Evolutionary conservation across 2,329 filamentous ascomycete species (phyloP).

Genomic region (Pestalotiopsis sp.): DNA sequence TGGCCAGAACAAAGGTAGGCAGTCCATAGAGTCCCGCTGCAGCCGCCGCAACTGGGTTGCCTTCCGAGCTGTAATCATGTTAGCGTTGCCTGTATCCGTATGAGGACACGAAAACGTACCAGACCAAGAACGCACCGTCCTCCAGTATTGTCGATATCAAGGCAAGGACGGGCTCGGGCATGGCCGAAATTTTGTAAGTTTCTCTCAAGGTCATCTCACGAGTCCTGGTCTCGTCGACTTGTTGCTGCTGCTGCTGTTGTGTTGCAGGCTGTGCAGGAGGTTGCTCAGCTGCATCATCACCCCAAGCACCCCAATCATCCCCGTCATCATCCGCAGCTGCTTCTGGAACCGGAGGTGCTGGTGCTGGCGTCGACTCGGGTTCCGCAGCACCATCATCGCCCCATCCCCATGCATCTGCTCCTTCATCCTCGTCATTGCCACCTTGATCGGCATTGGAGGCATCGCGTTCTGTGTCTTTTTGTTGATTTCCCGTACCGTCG

Average conservation of each 20-base stretch:
- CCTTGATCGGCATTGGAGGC: slow-evolving; percentile 39
- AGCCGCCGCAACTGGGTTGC: slow-evolving; percentile 65
- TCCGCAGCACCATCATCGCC: slow-evolving; percentile 63
- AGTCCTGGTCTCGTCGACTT: slow-evolving; percentile 30
- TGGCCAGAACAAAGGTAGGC: slow-evolving; percentile 72
- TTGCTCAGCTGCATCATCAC: slow-evolving; percentile 27
- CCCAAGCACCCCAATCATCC: slow-evolving; percentile 83
- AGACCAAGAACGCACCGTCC: slow-evolving; percentile 61
- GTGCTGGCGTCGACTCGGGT: slow-evolving; percentile 28
- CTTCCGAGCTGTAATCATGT: slow-evolving; percentile 36
- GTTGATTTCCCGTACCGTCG: slow-evolving; percentile 51
- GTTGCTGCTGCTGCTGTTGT: neutral
- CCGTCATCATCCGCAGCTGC: slow-evolving; percentile 39
- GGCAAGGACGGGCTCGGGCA: slow-evolving; percentile 77
- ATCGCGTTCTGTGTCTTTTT: slow-evolving; percentile 31
- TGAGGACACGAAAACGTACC: slow-evolving; percentile 34
- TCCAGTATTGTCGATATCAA: slow-evolving; percentile 63
- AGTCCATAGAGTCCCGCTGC: slow-evolving; percentile 71
- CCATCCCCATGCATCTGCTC: slow-evolving; percentile 81
- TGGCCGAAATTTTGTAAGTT: slow-evolving; percentile 83
- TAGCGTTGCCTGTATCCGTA: too few relatives aligned
- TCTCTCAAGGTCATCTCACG: slow-evolving; percentile 80
- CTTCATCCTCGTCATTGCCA: slow-evolving; percentile 38
- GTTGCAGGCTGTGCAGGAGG: neutral
- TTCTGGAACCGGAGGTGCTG: slow-evolving; percentile 16